Percentiles rank a stretch among this genome's conserved stretches.
Conservation (phyloP, 805 yeast genomes). For the Schizosaccharomyces japonicus region DNA sequence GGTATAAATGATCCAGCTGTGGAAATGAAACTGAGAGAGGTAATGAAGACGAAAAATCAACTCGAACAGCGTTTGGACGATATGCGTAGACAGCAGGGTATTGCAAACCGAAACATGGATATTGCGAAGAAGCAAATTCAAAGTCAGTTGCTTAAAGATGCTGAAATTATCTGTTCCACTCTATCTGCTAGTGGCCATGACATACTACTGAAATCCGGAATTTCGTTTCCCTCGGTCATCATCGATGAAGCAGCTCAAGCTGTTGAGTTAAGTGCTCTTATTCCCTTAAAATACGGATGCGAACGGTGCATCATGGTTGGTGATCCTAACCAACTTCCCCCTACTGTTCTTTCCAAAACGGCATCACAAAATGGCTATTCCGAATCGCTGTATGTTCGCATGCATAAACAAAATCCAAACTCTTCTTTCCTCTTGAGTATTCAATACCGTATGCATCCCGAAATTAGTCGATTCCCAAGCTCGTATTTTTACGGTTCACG, state of each 20-base stretch:
- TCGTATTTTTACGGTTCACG: slow-evolving; percentile 51
- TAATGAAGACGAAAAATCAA: slow-evolving; percentile 39
- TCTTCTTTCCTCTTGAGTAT: slow-evolving; percentile 57
- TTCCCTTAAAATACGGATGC: slow-evolving; percentile 81
- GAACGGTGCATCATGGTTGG: slow-evolving; percentile 88
- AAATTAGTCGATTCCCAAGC: slow-evolving; percentile 69
- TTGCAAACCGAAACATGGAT: slow-evolving; percentile 51
- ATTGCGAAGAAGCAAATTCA: slow-evolving; percentile 55
- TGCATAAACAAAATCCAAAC: slow-evolving; percentile 43
- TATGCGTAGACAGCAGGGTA: slow-evolving; percentile 47
- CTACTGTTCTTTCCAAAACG: slow-evolving; percentile 74
- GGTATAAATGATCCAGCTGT: slow-evolving; percentile 15
- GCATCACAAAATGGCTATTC: slow-evolving; percentile 66
- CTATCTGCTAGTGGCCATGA: slow-evolving; percentile 88
- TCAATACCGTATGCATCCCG: slow-evolving; percentile 95
- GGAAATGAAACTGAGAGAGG: slow-evolving; percentile 28
- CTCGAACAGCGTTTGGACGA: slow-evolving; percentile 54
- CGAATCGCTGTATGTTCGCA: slow-evolving; percentile 79
- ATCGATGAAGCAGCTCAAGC: slow-evolving; percentile 96
- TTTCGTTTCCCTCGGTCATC: slow-evolving; percentile 69
- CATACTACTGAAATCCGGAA: slow-evolving; percentile 45
- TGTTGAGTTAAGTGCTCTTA: slow-evolving; percentile 74
- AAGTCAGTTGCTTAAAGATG: slow-evolving; percentile 40
- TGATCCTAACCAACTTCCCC: slow-evolving; percentile 94
- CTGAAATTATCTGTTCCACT: slow-evolving; percentile 81